phyloP scores from a whole-genome alignment of 2,329 filamentous ascomycete species.

The Hypoxylon sp. region DNA sequence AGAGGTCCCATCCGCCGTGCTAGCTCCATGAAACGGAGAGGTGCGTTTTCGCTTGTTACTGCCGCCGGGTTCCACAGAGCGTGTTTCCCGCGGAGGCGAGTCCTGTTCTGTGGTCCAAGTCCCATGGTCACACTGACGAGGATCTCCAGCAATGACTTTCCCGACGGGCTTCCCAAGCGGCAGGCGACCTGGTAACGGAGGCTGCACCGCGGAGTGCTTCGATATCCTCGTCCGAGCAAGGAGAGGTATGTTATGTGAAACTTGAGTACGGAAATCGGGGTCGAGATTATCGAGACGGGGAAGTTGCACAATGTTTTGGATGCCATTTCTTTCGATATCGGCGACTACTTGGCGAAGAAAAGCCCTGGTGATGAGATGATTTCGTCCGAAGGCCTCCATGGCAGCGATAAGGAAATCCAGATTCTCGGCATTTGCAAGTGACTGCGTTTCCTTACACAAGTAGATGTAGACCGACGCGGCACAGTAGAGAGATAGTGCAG shows the following conservation, averaged over 20 bases:
- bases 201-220: constrained; percentile 55
- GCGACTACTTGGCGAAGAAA: constrained; percentile 87
- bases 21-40: constrained; percentile 5
- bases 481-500: constrained; percentile 87
- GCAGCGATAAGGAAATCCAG: constrained; percentile 83
- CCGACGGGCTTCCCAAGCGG: constrained; percentile 55
- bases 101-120: constrained; percentile 17
- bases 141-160: constrained; percentile 27
- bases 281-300: constrained; percentile 54
- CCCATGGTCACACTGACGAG: constrained; percentile 15
- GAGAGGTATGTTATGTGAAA: constrained; percentile 59
- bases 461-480: constrained; percentile 87
- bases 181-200: constrained; percentile 60
- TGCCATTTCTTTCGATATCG: constrained; percentile 74
- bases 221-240: constrained; percentile 61
- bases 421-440: constrained; percentile 59
- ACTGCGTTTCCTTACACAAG: constrained; percentile 68
- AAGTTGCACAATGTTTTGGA: constrained; percentile 55
- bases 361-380: constrained; percentile 81
- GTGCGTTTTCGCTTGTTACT: constrained; percentile 39
- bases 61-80: neutral
- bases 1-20: constrained; percentile 9
- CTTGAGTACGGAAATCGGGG: constrained; percentile 46
- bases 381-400: constrained; percentile 80
- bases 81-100: constrained; percentile 1